Evolutionary conservation across 768 basidiomycete species (phyloP), one percentile per base, ranked within the genome.

Genomic region (Lanmaoa pseudosensibilis): DNA sequence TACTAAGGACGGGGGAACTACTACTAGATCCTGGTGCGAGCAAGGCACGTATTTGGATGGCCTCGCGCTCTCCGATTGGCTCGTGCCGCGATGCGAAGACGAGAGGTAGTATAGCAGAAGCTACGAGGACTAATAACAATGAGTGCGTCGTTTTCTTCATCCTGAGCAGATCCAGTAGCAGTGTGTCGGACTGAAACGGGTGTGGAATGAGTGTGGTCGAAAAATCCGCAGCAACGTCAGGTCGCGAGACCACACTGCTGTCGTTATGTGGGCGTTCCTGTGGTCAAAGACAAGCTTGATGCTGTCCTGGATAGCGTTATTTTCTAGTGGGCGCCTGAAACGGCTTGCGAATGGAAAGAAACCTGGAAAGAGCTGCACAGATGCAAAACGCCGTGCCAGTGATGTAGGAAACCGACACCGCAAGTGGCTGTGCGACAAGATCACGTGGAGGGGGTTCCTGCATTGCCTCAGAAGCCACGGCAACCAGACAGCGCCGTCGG

Each of bases 41-140:
- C 36, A 36, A 10, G 18, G 23, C 63, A 46, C 62, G 65, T 48
- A 65, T 53, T 60, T 66, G 63, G 47, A 58, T 21, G 25, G 40
- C 57, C 13, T 25, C 43, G 36, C 44, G 62, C 30, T 48, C 55
- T 45, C 57, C 49, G 32, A 69, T 57, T 44, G 56, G 57, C 36
- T 64, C 57, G 30, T 61, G 45, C 25, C 37, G 69, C 54, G 59
- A 70, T 43, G 61, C 67, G 45, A 64, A 50, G 16, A 61, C 59
- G 37, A 64, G 68, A 50, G 70, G 57, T 16, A 74, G 54, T 39
- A 70, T 38, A 41, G 64, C 66, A 33, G 67, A 68, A 25, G 69
- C 62, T 7, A 66, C 53, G 36, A 65, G 46, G 32, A 70, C 63
- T 23, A 77, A 47, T 30, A 74, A 48, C 32, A 76, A 60, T 38